Evolutionary conservation across 2,329 filamentous ascomycete genomes (phyloP).

Genomic region (Graphiopsis chlorocephala): DNA sequence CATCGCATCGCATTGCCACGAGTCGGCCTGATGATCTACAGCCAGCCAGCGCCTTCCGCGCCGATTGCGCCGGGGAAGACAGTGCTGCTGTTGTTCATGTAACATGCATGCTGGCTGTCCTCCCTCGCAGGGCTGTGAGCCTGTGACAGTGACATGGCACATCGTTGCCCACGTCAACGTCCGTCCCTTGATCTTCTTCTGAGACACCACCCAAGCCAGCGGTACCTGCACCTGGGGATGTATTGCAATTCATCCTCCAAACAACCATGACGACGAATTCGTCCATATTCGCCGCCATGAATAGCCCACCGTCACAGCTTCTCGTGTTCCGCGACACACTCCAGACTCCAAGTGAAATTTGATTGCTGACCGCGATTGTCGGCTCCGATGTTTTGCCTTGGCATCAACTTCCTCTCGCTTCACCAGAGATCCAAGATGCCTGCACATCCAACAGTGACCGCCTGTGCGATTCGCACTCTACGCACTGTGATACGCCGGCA

Average conservation of each 20-base stretch:
- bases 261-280: neutral
- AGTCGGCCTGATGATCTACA: neutral
- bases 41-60: neutral
- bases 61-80: neutral
- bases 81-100: neutral
- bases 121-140: neutral
- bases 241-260: neutral
- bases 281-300: neutral
- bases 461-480: neutral
- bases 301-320: neutral
- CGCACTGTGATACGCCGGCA: neutral
- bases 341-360: neutral
- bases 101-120: neutral
- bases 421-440: slow-evolving; percentile 4
- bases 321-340: neutral
- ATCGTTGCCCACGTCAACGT: neutral
- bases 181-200: neutral
- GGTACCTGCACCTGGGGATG: neutral
- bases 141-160: neutral
- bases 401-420: slow-evolving; percentile 3
- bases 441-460: neutral
- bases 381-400: slow-evolving; percentile 9
- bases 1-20: neutral
- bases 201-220: neutral
- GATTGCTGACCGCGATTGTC: neutral